phyloP scores from a whole-genome alignment of 2,329 filamentous ascomycete species.

The Hortaea werneckii region DNA sequence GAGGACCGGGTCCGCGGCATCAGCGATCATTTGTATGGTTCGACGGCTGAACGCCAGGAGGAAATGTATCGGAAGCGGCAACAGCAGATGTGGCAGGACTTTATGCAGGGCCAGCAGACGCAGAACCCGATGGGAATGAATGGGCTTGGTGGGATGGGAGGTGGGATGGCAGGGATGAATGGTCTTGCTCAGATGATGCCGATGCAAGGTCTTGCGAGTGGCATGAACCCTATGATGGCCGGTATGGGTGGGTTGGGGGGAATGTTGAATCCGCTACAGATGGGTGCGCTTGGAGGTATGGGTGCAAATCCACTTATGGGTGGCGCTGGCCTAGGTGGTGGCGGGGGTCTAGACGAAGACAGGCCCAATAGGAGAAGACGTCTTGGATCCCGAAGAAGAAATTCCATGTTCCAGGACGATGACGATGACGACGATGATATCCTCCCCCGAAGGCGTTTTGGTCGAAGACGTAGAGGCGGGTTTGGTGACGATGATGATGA shows the following conservation, averaged over 20 bases:
- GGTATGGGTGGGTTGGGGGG: background rate
- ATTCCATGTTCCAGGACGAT: background rate
- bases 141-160: background rate
- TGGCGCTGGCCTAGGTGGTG: background rate
- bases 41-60: background rate
- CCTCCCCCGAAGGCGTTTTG: background rate
- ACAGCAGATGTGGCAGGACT: background rate
- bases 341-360: conserved; percentile 8
- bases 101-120: background rate
- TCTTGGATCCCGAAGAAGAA: background rate
- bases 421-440: background rate
- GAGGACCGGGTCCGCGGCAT: background rate
- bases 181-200: background rate
- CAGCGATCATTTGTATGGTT: background rate
- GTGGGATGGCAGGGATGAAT: background rate
- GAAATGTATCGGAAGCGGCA: conserved; percentile 1
- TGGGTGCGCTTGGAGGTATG: background rate
- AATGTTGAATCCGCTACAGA: background rate
- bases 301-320: background rate
- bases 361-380: background rate
- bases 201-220: background rate
- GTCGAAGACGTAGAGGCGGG: background rate
- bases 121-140: background rate
- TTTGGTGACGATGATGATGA: conserved; percentile 3
- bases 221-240: background rate